Percentiles rank a stretch among this genome's conserved stretches.
These are phyloP conservation scores for Chenopodium berlandieri DNA, from an alignment of 148 eudicot species.

Conservation along the genomic window DNA sequence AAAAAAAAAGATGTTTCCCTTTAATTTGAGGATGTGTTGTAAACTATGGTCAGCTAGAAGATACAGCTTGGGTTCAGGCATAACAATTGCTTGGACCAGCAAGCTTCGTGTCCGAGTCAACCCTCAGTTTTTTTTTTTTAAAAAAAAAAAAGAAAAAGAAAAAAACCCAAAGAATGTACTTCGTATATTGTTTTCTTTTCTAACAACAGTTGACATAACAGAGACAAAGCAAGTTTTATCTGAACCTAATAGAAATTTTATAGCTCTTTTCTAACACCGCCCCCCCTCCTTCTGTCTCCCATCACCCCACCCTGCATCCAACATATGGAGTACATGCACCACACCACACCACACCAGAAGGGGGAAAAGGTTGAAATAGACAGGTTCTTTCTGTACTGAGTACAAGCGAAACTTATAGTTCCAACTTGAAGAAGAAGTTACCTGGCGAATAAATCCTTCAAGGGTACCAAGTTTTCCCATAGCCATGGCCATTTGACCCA, in stretches of 20 bases:
- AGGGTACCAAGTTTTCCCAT: slow-evolving; percentile 65
- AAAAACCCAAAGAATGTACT: too few species aligned
- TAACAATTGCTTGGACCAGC: too few species aligned
- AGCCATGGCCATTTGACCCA: slow-evolving; percentile 66
- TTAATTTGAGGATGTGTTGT: too few species aligned
- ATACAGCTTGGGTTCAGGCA: too few species aligned
- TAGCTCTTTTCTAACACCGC: not conserved
- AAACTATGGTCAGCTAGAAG: too few species aligned
- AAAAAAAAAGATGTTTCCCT: not conserved
- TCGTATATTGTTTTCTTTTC: too few species aligned
- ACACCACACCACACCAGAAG: not conserved
- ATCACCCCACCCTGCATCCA: not conserved
- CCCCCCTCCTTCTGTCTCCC: too few species aligned
- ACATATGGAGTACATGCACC: not conserved
- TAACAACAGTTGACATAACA: too few species aligned
- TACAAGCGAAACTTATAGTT: not conserved
- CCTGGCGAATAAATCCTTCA: slow-evolving; percentile 59
- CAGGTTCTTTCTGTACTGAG: not conserved
- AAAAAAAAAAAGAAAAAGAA: too few species aligned
- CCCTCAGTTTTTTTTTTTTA: too few species aligned
- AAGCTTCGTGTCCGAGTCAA: too few species aligned
- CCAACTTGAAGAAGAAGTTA: slow-evolving; percentile 14
- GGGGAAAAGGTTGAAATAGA: not conserved
- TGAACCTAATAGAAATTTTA: not conserved
- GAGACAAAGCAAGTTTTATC: too few species aligned